phyloP scores from a whole-genome alignment of 1,284 basidiomycete genomes.

The Boletus smithii region DNA sequence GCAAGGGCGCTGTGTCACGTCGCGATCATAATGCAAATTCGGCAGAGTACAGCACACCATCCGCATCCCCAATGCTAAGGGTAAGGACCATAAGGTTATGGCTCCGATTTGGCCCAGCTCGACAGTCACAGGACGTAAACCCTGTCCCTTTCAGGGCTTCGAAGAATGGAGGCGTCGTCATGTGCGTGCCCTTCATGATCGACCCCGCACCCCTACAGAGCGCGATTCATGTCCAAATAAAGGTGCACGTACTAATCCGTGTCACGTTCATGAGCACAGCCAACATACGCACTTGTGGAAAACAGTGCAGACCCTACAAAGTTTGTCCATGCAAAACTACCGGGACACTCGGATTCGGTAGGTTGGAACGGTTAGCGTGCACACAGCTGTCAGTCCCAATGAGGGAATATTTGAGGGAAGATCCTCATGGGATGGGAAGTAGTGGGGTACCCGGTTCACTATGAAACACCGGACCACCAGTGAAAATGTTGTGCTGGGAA shows the following conservation, averaged over 20 bases:
- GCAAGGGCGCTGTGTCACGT: not conserved
- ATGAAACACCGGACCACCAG: conserved; percentile 6
- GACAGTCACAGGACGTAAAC: conserved; percentile 8
- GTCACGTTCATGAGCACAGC: not conserved
- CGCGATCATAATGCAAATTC: conserved; percentile 9
- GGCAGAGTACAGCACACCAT: not conserved
- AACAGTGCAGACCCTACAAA: not conserved
- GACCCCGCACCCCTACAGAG: conserved; percentile 10
- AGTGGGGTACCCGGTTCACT: not conserved
- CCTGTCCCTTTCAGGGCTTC: conserved; percentile 1
- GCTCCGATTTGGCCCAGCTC: not conserved
- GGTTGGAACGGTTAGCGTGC: not conserved
- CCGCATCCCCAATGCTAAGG: not conserved
- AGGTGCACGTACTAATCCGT: not conserved
- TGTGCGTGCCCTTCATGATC: conserved; percentile 25
- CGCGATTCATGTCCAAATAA: conserved; percentile 5
- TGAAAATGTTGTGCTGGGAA: conserved; percentile 7
- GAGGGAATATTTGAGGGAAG: not conserved
- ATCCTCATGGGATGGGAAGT: conserved; percentile 5
- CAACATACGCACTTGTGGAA: not conserved
- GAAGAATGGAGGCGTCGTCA: conserved; percentile 23
- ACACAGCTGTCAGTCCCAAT: conserved; percentile 1
- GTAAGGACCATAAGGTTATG: conserved; percentile 10
- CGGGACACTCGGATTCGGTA: not conserved
- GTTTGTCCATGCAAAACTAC: not conserved